A percentile compares a stretch with the other conserved stretches of the same genome.
These are phyloP conservation scores for Zizania latifolia DNA, from an alignment of 176 grass and related monocot species.

Conservation along the genomic window DNA sequence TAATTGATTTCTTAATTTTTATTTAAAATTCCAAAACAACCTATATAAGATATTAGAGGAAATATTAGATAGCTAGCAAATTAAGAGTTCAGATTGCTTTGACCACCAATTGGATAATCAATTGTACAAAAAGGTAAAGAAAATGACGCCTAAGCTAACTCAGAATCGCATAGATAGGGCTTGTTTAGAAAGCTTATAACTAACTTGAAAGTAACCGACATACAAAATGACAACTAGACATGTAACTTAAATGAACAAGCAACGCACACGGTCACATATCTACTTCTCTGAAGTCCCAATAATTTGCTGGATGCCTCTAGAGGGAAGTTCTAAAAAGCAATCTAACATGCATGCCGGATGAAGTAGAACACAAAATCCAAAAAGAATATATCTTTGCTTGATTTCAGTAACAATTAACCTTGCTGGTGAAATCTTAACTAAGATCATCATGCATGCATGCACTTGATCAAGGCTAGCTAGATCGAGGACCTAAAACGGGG, in stretches of 20 bases:
- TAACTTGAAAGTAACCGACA: conserved; percentile 33
- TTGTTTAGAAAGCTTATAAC: conserved; percentile 40
- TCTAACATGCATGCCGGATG: no score
- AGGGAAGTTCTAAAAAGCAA: no score
- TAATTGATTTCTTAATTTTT: no score
- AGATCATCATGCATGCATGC: not conserved
- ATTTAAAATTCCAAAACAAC: no score
- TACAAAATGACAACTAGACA: not conserved
- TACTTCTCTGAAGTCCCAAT: no score
- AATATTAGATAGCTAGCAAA: not conserved
- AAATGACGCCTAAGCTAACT: conserved; percentile 21
- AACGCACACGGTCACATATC: not conserved
- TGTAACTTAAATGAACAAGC: not conserved
- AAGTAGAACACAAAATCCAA: not conserved
- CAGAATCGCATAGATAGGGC: not conserved
- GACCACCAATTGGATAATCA: not conserved
- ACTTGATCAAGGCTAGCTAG: no score
- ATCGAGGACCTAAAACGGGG: not conserved
- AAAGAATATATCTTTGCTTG: not conserved
- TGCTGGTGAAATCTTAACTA: not conserved
- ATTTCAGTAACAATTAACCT: not conserved
- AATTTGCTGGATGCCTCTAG: no score
- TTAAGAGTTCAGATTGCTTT: not conserved
- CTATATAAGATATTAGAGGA: no score
- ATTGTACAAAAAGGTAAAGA: not conserved